Conservation (phyloP, 129 eudicot species). For the Chrysanthemum seticuspe region DNA sequence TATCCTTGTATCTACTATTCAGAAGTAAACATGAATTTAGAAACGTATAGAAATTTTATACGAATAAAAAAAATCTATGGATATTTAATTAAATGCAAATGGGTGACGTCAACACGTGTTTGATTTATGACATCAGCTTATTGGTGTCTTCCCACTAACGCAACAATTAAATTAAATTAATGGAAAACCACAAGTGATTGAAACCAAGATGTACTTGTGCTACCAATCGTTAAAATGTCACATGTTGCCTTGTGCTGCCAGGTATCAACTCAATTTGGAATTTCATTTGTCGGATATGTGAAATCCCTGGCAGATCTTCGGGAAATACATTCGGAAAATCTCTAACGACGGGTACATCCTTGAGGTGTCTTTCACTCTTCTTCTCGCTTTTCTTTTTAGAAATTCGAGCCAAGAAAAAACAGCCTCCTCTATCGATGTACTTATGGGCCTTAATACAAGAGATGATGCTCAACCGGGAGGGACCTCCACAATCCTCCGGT, state of each 20-base stretch:
- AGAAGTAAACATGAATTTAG: not conserved
- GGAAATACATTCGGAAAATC: too few species aligned
- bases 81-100: not conserved
- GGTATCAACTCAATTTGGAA: too few species aligned
- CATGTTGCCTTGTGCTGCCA: not conserved
- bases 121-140: not conserved
- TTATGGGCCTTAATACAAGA: too few species aligned
- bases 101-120: slow-evolving; percentile 31
- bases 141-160: not conserved
- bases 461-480: too few species aligned
- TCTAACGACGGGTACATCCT: too few species aligned
- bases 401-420: too few species aligned
- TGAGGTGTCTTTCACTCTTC: too few species aligned
- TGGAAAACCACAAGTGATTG: slow-evolving; percentile 1
- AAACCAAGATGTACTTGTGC: not conserved
- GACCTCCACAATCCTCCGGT: too few species aligned
- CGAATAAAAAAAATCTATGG: not conserved
- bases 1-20: not conserved
- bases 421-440: too few species aligned
- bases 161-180: not conserved
- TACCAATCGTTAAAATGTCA: not conserved
- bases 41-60: not conserved
- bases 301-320: too few species aligned
- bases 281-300: too few species aligned
- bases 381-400: too few species aligned